Evolutionary conservation across 1,139 yeast genomes (phyloP), one percentile per base, ranked within the genome.

Genomic region (Debaryomyces psychrophilus): DNA sequence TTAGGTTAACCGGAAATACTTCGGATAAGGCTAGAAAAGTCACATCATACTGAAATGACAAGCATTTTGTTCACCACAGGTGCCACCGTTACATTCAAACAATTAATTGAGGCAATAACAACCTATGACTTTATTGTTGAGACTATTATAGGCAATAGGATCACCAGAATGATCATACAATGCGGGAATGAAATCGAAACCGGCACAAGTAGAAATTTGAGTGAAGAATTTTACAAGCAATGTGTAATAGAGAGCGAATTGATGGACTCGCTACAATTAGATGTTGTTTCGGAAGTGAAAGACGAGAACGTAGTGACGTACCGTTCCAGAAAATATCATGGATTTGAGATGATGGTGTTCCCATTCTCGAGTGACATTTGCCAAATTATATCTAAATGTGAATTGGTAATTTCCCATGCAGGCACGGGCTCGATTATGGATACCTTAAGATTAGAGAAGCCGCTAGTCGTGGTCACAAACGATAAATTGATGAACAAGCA

Each of bases 381-480:
- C 42, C 53, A 7, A 49, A 79, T 50, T 61, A 76, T 85, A 1
- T 31, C 55, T 0, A 38, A 59, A 3, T 68, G 79, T 1, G 82
- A 82, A 45, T 57, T 88, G 37, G 87, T 92, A 6, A 76, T 93
- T 9, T 84, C 96, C 1, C 98, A 93, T 62, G 97, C 96, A 0
- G 98, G 95, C 2, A 89, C 98, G 0, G 99, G 99, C 1, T 87
- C 97, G 0, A 87, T 93, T 8, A 65, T 93, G 17, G 99, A 93
- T 58, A 77, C 88, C 0, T 65, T 90, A 31, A 71, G 92, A 18
- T 62, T 71, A 27, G 50, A 67, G 2, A 82, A 80, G 58, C 81
- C 77, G 15, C 68, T 92, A 46, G 68, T 92, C 2, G 93, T 86
- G 5, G 85, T 90, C 27, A 80, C 83, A 8, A 93, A 93, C 63